A percentile compares a stretch with the other conserved stretches of the same genome.
Conservation (phyloP, 257 asterid species). For the Solanum peruvianum region DNA sequence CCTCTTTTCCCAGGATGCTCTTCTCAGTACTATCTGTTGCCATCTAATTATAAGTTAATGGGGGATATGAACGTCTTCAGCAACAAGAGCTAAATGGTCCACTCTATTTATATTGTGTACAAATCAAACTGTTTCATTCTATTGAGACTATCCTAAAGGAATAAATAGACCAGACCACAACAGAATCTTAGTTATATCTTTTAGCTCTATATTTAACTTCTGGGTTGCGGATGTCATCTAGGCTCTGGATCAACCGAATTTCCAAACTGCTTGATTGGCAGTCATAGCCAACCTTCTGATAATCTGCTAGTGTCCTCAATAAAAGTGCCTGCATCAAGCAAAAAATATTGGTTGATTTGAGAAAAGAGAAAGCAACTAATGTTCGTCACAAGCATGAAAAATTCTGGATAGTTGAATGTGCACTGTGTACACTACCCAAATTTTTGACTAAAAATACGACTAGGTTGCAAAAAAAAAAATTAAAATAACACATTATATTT, state of each 20-base stretch:
- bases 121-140: not conserved
- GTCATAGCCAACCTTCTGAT: constrained; percentile 68
- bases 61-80: not conserved
- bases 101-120: not conserved
- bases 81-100: not conserved
- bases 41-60: not conserved
- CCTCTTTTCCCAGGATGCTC: not conserved
- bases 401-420: not conserved
- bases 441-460: not conserved
- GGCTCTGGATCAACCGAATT: constrained; percentile 89
- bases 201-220: constrained; percentile 73
- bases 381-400: not conserved
- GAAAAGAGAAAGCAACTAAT: not conserved
- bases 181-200: constrained; percentile 27
- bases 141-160: not conserved
- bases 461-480: not conserved
- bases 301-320: constrained; percentile 63
- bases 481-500: not conserved
- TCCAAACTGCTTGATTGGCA: constrained; percentile 83
- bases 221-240: constrained; percentile 82
- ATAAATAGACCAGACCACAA: not conserved
- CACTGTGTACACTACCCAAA: not conserved
- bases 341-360: not conserved
- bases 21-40: not conserved
- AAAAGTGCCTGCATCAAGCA: constrained; percentile 63